Conservation (phyloP, 1,284 basidiomycete genomes). For the Neolentinus lepideus region DNA sequence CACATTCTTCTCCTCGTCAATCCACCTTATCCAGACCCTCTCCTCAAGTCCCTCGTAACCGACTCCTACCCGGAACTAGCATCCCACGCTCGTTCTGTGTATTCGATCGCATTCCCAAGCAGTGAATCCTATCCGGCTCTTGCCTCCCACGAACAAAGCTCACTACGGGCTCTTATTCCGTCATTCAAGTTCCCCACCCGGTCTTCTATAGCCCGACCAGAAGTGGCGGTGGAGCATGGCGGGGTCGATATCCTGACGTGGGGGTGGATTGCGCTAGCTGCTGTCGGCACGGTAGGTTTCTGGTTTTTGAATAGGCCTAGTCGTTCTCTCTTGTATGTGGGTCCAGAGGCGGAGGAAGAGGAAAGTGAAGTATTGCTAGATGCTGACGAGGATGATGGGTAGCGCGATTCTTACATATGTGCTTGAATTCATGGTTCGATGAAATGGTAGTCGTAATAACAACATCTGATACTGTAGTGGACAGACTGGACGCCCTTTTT, state of each 20-base stretch:
- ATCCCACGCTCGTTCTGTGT: slow-evolving; percentile 47
- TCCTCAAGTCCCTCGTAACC: slow-evolving; percentile 44
- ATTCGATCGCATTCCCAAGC: slow-evolving; percentile 23
- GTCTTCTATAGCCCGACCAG: neutral
- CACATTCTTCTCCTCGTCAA: slow-evolving; percentile 54
- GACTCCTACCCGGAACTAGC: slow-evolving; percentile 50
- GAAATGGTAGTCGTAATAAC: too few species aligned
- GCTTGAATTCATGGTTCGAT: too few species aligned
- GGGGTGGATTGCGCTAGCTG: neutral
- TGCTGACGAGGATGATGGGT: neutral
- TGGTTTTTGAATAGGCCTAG: neutral
- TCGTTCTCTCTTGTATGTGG: neutral
- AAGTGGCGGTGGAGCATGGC: neutral
- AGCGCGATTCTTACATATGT: neutral
- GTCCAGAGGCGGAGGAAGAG: neutral
- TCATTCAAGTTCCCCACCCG: neutral
- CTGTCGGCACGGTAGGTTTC: neutral
- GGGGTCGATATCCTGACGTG: neutral
- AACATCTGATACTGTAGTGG: too few species aligned
- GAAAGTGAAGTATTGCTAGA: neutral
- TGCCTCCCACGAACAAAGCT: neutral
- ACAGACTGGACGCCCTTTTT: too few species aligned
- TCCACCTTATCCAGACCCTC: slow-evolving; percentile 54
- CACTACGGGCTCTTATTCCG: neutral
- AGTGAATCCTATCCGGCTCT: neutral